Percentiles rank a stretch among this genome's conserved stretches.
Evolutionary conservation across 1,284 basidiomycete species (phyloP).

Genomic region (Malassezia obtusa): DNA sequence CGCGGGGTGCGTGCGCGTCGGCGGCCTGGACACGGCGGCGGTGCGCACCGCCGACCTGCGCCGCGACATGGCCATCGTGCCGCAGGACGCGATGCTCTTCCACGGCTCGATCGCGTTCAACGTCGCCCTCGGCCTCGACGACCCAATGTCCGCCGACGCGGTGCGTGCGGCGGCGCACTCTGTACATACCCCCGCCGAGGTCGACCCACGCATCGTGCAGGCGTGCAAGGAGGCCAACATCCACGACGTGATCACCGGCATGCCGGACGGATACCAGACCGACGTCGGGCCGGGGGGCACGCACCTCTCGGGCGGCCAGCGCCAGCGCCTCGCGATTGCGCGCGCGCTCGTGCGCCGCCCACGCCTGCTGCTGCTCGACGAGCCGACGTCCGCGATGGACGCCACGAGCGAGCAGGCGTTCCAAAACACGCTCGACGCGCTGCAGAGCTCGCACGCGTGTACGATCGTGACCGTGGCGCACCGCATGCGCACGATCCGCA

Average conservation of each 20-base stretch:
- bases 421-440: constrained; percentile 30
- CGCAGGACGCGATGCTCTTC: constrained; percentile 86
- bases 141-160: constrained; percentile 54
- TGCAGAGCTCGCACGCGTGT: constrained; percentile 36
- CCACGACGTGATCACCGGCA: constrained; percentile 64
- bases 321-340: constrained; percentile 42
- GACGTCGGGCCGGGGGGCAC: constrained; percentile 87
- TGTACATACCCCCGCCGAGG: constrained; percentile 14
- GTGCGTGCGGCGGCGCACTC: constrained; percentile 19
- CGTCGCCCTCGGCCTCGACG: constrained; percentile 57
- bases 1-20: constrained; percentile 63
- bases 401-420: constrained; percentile 42
- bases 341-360: constrained; percentile 40
- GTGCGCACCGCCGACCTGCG: constrained; percentile 57
- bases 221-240: constrained; percentile 40
- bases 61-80: constrained; percentile 56
- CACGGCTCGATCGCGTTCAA: constrained; percentile 50
- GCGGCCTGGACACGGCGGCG: constrained; percentile 65
- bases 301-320: constrained; percentile 52
- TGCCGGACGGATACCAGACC: constrained; percentile 83
- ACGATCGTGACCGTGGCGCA: constrained; percentile 41
- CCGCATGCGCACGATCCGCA: constrained; percentile 40
- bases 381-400: constrained; percentile 42
- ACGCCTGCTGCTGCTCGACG: constrained; percentile 36
- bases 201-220: constrained; percentile 52